A percentile compares a stretch with the other conserved stretches of the same genome.
Evolutionary conservation across 2,329 filamentous ascomycete species (phyloP).

Genomic region (Aspergillus ibericus): DNA sequence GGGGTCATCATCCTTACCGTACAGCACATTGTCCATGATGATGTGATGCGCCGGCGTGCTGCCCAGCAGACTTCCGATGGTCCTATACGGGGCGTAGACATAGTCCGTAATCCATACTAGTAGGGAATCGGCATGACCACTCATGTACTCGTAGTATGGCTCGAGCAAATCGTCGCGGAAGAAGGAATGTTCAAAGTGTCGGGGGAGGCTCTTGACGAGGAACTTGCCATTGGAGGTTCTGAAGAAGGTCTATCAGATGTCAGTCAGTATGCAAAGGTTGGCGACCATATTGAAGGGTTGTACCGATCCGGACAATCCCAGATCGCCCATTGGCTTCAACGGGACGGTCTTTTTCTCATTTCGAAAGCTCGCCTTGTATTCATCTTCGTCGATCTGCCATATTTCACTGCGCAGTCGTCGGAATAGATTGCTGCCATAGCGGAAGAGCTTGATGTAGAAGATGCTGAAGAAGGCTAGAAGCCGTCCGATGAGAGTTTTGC

Average conservation of each 20-base stretch:
- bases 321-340: conserved; percentile 62
- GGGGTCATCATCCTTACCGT: conserved; percentile 54
- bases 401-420: conserved; percentile 50
- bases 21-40: conserved; percentile 74
- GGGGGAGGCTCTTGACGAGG: conserved; percentile 69
- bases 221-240: conserved; percentile 65
- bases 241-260: conserved; percentile 61
- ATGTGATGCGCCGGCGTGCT: conserved; percentile 69
- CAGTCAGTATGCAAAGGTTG: background rate
- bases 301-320: conserved; percentile 72
- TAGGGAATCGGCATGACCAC: conserved; percentile 58
- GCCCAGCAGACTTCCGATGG: conserved; percentile 61
- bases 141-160: conserved; percentile 66
- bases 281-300: background rate
- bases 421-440: conserved; percentile 52
- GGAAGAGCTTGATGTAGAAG: conserved; percentile 51
- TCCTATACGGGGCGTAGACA: conserved; percentile 55
- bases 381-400: conserved; percentile 57
- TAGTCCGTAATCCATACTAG: conserved; percentile 73
- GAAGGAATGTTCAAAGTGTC: conserved; percentile 69
- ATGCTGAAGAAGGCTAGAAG: conserved; percentile 57
- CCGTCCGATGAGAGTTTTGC: conserved; percentile 41
- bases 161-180: conserved; percentile 66
- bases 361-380: conserved; percentile 57
- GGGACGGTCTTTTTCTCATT: conserved; percentile 41